Percentiles rank a stretch among this genome's conserved stretches.
phyloP scores from a whole-genome alignment of 768 basidiomycete species.

The Gloeopeniophorella convolvens region DNA sequence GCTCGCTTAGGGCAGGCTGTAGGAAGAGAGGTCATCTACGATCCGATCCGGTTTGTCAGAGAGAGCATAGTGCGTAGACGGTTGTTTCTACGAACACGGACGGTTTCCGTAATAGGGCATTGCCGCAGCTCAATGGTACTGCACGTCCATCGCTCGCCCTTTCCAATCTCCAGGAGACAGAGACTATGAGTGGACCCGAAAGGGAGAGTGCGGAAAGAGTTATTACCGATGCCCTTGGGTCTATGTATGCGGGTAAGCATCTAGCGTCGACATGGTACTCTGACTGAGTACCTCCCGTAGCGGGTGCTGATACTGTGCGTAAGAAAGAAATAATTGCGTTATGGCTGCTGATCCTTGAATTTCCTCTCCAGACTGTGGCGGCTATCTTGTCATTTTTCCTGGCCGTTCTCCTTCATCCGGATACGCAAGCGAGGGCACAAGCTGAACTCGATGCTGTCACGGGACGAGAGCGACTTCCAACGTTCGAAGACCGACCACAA shows the following conservation, averaged over 20 bases:
- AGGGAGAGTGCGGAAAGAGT: not conserved
- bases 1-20: not conserved
- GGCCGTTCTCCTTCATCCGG: constrained; percentile 24
- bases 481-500: constrained; percentile 18
- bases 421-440: constrained; percentile 24
- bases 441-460: constrained; percentile 24
- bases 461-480: constrained; percentile 24
- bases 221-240: not conserved
- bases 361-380: constrained; percentile 14
- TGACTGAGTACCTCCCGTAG: not conserved
- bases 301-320: not conserved
- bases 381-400: constrained; percentile 24
- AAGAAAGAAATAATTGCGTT: too few species aligned
- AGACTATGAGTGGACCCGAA: not conserved
- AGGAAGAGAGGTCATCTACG: not conserved
- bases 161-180: not conserved
- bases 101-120: not conserved
- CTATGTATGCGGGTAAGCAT: not conserved
- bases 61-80: not conserved
- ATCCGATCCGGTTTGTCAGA: not conserved
- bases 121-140: not conserved
- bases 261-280: not conserved
- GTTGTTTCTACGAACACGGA: not conserved
- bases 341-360: not conserved
- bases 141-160: not conserved